These are phyloP conservation scores for Colletotrichum endophyticum DNA, from an alignment of 2,329 filamentous ascomycete genomes.

Conservation along the genomic window DNA sequence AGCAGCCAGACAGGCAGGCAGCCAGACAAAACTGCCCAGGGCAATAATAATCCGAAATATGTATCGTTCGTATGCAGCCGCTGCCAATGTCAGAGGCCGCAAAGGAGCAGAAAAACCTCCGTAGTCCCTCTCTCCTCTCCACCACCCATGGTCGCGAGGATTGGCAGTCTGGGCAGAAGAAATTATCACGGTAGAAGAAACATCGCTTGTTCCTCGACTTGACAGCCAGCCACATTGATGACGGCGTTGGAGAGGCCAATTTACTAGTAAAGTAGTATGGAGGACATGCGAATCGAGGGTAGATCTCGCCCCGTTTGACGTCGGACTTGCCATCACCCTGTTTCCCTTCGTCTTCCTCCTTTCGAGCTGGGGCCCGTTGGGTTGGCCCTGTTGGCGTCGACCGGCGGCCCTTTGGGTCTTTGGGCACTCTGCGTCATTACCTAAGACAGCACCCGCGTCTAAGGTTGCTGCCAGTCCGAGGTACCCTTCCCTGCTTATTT, in stretches of 20 bases:
- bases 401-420: background rate
- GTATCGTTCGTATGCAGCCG: background rate
- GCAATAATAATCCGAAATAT: background rate
- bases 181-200: background rate
- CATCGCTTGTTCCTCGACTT: background rate
- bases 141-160: background rate
- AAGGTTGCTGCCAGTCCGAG: background rate
- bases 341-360: background rate
- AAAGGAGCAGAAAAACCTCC: background rate
- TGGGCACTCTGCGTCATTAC: background rate
- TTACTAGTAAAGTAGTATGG: background rate
- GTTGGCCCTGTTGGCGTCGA: background rate
- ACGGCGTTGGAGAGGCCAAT: background rate
- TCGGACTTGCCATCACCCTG: background rate
- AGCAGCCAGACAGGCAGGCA: background rate
- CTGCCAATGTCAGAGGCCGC: background rate
- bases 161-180: background rate
- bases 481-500: background rate
- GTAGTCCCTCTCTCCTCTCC: background rate
- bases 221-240: background rate
- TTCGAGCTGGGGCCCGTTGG: background rate
- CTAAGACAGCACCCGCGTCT: background rate
- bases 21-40: background rate
- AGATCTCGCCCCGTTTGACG: slow-evolving; percentile 4
- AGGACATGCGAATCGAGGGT: background rate